phyloP scores from a whole-genome alignment of 2,329 filamentous ascomycete species.

The Nemania abortiva region DNA sequence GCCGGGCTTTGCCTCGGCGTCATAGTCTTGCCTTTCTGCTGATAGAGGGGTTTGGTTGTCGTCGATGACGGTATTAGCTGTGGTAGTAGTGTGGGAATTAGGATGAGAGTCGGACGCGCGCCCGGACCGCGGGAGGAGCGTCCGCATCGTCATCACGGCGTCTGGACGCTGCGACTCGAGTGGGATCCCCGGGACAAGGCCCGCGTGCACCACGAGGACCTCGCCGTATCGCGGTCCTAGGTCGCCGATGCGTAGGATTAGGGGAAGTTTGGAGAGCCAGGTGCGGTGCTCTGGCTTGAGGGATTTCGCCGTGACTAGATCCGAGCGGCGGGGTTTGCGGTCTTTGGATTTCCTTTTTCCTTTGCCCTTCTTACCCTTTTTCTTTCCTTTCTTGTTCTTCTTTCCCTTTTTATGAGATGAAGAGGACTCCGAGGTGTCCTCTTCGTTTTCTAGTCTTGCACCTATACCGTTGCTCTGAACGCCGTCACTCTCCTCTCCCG shows the following conservation, averaged over 20 bases:
- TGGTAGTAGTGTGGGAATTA: neutral
- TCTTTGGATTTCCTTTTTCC: conserved; percentile 32
- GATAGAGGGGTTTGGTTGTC: neutral
- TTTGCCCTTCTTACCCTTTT: conserved; percentile 33
- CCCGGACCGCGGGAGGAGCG: conserved; percentile 67
- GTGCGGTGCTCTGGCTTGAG: conserved; percentile 69
- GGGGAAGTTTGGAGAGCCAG: conserved; percentile 78
- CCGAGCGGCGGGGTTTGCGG: conserved; percentile 54
- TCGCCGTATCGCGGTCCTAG: conserved; percentile 66
- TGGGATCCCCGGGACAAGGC: conserved; percentile 80
- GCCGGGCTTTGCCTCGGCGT: neutral
- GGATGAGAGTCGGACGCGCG: neutral
- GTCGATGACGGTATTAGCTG: too few relatives aligned
- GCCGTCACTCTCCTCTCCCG: neutral
- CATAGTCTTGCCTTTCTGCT: too few relatives aligned
- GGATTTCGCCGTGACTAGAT: conserved; percentile 68
- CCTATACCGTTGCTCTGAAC: neutral
- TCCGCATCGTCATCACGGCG: conserved; percentile 93
- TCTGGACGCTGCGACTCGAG: conserved; percentile 79
- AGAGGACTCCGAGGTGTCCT: neutral
- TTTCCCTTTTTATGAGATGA: conserved; percentile 41
- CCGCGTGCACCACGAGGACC: conserved; percentile 85
- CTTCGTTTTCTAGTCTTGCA: neutral
- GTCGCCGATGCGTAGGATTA: conserved; percentile 80
- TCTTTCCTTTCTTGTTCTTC: conserved; percentile 20